Base-by-base conservation (phyloP, 352 stramenopile genomes). In the Globisporangium apiculatum region DNA sequence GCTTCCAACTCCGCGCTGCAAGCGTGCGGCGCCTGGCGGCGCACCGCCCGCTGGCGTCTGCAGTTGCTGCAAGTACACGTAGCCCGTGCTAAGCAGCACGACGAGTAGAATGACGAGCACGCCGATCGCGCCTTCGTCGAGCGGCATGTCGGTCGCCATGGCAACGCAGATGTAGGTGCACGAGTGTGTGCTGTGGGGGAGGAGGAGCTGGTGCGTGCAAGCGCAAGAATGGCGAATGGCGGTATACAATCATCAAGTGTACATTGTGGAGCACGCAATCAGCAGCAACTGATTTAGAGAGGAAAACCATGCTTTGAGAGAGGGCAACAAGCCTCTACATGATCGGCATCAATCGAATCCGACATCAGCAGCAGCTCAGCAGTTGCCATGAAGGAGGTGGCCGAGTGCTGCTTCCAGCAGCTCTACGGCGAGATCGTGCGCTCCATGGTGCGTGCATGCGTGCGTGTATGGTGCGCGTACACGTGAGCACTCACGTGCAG, bases 401-500 rank as follows among this genome's bases (percentile, higher is more conserved):
- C 85, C 3, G 85, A 94, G 48, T 83, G 80, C 66, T 88, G 83
- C 76, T 91, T 94, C 73, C 79, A 90, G 72, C 85, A 94, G 70
- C 76, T 94, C 60, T 94, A 89, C 57, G 85, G 75, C 51, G 83
- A 94, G 72, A 73, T 91, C 45, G 83, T 94, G 72, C 83, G 85
- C 64, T 90, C 83, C 10, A 84, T 93, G 83, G 85, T 93, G 55
- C 61, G 67, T 73, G 0, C 17, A 5, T 36, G n/a, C 10, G 2
- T 11, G 53, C 35, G 18, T 53, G 10, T n/a, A 24, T 43, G 3
- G 6, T 31, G 9, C 36, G 17, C 3, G 5, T 18, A 3, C 24
- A 4, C 50, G 35, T 38, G 47, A 40, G 2, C n/a, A 35, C 54
- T 38, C 4, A 51, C 15, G 1, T n/a, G 12, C 53, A 6, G 8